These are phyloP conservation scores for Candida coleopterorum DNA, from an alignment of 805 yeast species.

Conservation along the genomic window DNA sequence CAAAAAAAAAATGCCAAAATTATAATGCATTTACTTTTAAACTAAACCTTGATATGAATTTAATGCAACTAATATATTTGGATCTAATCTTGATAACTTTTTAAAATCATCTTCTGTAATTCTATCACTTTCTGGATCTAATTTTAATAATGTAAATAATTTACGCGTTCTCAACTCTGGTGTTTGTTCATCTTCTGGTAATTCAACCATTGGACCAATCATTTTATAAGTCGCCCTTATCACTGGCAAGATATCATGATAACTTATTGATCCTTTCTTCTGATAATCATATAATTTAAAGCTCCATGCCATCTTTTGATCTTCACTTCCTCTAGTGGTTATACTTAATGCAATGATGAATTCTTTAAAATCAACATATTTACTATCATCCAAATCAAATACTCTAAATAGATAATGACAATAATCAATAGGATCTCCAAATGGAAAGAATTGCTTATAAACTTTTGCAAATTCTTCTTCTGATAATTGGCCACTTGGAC, in stretches of 20 bases:
- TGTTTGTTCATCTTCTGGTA: slow-evolving; percentile 85
- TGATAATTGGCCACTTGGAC: slow-evolving; percentile 84
- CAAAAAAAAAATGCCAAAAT: too few species aligned
- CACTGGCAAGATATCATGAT: slow-evolving; percentile 74
- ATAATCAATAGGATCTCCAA: slow-evolving; percentile 93
- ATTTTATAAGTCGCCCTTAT: slow-evolving; percentile 84
- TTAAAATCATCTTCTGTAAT: slow-evolving; percentile 82
- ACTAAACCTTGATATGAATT: slow-evolving; percentile 79
- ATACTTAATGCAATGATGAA: slow-evolving; percentile 84
- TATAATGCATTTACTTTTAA: slow-evolving; percentile 17
- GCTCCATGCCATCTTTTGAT: slow-evolving; percentile 86
- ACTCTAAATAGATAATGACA: slow-evolving; percentile 84
- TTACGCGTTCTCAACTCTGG: slow-evolving; percentile 85
- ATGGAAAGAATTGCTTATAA: slow-evolving; percentile 95
- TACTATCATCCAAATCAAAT: slow-evolving; percentile 77
- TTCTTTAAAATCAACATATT: slow-evolving; percentile 85
- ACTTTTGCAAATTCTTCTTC: slow-evolving; percentile 87
- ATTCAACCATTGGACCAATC: slow-evolving; percentile 91
- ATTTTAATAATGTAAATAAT: slow-evolving; percentile 70
- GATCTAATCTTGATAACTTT: slow-evolving; percentile 74
- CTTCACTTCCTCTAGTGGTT: slow-evolving; percentile 79
- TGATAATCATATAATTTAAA: slow-evolving; percentile 83
- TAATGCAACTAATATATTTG: slow-evolving; percentile 69
- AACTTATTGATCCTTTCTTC: slow-evolving; percentile 69
- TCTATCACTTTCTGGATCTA: slow-evolving; percentile 56